Evolutionary conservation across 306 rosid genomes (phyloP).

Genomic region (Senna tora): DNA sequence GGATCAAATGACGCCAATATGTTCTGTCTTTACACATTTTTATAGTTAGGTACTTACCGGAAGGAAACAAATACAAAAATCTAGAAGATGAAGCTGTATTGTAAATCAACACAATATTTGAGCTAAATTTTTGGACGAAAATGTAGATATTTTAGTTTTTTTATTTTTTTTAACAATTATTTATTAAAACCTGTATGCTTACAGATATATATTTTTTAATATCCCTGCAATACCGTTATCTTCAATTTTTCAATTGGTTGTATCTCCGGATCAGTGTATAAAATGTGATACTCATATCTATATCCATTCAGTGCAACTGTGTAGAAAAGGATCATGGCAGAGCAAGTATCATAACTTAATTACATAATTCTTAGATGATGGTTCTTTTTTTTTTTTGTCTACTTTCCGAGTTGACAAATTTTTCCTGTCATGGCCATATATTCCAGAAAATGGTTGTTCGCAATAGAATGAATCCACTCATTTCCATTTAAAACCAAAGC

Average conservation of each 20-base stretch:
- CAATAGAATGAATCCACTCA: not conserved
- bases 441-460: not conserved
- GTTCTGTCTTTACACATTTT: too few species aligned
- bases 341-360: not conserved
- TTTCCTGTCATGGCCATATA: not conserved
- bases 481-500: constrained; percentile 9
- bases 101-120: constrained; percentile 16
- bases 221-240: not conserved
- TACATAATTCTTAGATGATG: not conserved
- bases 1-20: too few species aligned
- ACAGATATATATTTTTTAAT: not conserved
- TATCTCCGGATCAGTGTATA: too few species aligned
- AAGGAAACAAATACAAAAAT: too few species aligned
- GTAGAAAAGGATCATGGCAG: constrained; percentile 4
- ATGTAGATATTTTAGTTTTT: not conserved
- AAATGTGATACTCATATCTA: too few species aligned
- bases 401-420: not conserved
- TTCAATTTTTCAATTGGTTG: not conserved
- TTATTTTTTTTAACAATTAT: not conserved
- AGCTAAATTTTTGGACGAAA: not conserved
- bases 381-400: not conserved
- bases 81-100: not conserved
- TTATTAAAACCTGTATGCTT: not conserved
- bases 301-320: not conserved
- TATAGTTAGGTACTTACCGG: too few species aligned